These are phyloP conservation scores for Phoma sp. DNA, from an alignment of 2,329 filamentous ascomycete species.

Conservation along the genomic window DNA sequence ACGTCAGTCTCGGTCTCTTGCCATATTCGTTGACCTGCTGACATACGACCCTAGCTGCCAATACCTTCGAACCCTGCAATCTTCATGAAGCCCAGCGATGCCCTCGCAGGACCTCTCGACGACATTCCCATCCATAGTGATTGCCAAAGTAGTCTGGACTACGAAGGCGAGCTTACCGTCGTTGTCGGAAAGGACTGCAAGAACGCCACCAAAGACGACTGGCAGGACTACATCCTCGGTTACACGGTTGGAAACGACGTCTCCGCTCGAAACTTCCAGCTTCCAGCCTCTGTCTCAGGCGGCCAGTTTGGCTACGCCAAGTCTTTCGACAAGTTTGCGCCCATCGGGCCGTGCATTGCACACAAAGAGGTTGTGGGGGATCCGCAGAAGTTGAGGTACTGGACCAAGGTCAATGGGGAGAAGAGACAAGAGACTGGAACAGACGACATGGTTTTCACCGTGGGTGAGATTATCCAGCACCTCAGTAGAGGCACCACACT, in stretches of 20 bases:
- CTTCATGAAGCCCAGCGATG: conserved; percentile 46
- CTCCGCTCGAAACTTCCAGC: conserved; percentile 63
- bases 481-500: conserved; percentile 56
- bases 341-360: conserved; percentile 53
- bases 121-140: conserved; percentile 37
- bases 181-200: conserved; percentile 44
- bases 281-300: conserved; percentile 40
- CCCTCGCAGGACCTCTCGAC: conserved; percentile 43
- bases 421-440: conserved; percentile 51
- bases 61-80: conserved; percentile 43
- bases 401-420: conserved; percentile 54
- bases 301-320: conserved; percentile 53
- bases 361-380: conserved; percentile 39
- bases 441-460: conserved; percentile 57
- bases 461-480: conserved; percentile 53
- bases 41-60: conserved; percentile 23
- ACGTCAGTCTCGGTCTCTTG: conserved; percentile 20
- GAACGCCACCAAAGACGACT: conserved; percentile 58
- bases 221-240: conserved; percentile 66
- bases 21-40: not conserved
- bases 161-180: conserved; percentile 49
- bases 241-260: conserved; percentile 71
- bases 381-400: conserved; percentile 43
- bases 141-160: conserved; percentile 45
- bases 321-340: conserved; percentile 54